Evolutionary conservation across 2,329 filamentous ascomycete species (phyloP).

Genomic region (Claviceps cyperi): DNA sequence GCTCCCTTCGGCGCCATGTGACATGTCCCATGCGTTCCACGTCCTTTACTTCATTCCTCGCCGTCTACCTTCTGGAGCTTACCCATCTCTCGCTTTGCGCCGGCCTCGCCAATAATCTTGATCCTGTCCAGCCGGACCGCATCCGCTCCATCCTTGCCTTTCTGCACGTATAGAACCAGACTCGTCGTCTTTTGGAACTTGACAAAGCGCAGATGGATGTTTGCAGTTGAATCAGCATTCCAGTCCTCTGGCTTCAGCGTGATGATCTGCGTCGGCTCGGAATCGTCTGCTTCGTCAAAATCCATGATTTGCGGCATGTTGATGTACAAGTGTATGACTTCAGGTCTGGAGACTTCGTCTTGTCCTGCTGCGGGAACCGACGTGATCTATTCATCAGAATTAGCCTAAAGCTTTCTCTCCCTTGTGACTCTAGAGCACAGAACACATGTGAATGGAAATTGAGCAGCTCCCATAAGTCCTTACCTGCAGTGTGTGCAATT

Average conservation of each 20-base stretch:
- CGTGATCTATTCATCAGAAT: conserved; percentile 49
- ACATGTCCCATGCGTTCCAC: not conserved
- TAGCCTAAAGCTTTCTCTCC: not conserved
- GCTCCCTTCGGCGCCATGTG: not conserved
- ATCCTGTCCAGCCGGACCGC: conserved; percentile 72
- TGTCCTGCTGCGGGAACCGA: conserved; percentile 59
- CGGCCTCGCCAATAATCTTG: conserved; percentile 71
- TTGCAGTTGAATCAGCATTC: conserved; percentile 64
- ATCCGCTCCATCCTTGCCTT: conserved; percentile 71
- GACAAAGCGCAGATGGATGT: conserved; percentile 68
- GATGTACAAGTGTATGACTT: conserved; percentile 69
- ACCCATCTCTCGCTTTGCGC: conserved; percentile 84
- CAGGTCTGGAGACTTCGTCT: conserved; percentile 66
- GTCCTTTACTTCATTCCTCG: conserved; percentile 32
- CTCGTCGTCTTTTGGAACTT: conserved; percentile 93
- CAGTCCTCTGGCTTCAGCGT: conserved; percentile 64
- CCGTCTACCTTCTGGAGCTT: conserved; percentile 92
- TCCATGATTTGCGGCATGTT: conserved; percentile 84
- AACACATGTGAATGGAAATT: not conserved
- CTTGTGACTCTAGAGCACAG: not conserved
- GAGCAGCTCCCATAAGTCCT: conserved; percentile 9
- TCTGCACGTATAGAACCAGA: conserved; percentile 74
- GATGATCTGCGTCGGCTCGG: conserved; percentile 65
- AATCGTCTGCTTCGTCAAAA: conserved; percentile 88
- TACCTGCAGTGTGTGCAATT: conserved; percentile 70